Evolutionary conservation across 306 rosid genomes (phyloP).

Genomic region (Cucurbita maxima): DNA sequence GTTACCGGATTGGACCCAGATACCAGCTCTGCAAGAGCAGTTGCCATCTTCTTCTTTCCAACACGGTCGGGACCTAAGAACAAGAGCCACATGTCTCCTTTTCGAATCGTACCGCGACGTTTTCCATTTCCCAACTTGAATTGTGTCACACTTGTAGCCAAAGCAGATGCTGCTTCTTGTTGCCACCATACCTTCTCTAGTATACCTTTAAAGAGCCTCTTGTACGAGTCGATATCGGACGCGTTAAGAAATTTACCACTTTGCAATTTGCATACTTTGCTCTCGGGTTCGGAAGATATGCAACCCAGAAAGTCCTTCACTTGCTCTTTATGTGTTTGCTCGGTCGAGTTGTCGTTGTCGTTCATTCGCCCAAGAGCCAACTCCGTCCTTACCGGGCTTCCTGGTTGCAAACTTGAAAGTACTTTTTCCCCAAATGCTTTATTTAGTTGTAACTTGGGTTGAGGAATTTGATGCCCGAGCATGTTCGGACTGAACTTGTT

Average conservation of each 20-base stretch:
- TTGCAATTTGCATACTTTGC: slow-evolving; percentile 36
- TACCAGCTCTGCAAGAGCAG: slow-evolving; percentile 65
- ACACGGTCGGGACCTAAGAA: slow-evolving; percentile 77
- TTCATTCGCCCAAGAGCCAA: slow-evolving; percentile 66
- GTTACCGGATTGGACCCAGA: slow-evolving; percentile 53
- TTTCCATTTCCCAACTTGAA: slow-evolving; percentile 67
- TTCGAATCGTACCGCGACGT: slow-evolving; percentile 31
- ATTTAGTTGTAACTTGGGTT: slow-evolving; percentile 43
- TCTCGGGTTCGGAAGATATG: slow-evolving; percentile 52
- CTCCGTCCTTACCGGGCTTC: slow-evolving; percentile 60
- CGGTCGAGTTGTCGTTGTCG: slow-evolving; percentile 15
- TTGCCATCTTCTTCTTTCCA: slow-evolving; percentile 95
- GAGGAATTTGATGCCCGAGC: slow-evolving; percentile 38
- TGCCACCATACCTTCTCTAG: slow-evolving; percentile 98
- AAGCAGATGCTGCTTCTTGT: slow-evolving; percentile 75
- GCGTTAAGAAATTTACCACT: slow-evolving; percentile 27
- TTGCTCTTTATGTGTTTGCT: slow-evolving; percentile 32
- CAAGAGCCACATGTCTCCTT: slow-evolving; percentile 79
- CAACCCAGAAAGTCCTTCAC: slow-evolving; percentile 54
- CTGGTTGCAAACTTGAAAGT: slow-evolving; percentile 8
- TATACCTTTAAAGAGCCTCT: slow-evolving; percentile 58
- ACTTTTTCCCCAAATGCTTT: slow-evolving; percentile 40
- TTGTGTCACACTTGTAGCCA: slow-evolving; percentile 65
- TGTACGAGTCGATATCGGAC: slow-evolving; percentile 61
- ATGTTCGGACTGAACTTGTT: slow-evolving; percentile 36